Percentiles rank a stretch among this genome's conserved stretches.
These are phyloP conservation scores for Salix arbutifolia DNA, from an alignment of 345 rosid genomes.

Conservation along the genomic window DNA sequence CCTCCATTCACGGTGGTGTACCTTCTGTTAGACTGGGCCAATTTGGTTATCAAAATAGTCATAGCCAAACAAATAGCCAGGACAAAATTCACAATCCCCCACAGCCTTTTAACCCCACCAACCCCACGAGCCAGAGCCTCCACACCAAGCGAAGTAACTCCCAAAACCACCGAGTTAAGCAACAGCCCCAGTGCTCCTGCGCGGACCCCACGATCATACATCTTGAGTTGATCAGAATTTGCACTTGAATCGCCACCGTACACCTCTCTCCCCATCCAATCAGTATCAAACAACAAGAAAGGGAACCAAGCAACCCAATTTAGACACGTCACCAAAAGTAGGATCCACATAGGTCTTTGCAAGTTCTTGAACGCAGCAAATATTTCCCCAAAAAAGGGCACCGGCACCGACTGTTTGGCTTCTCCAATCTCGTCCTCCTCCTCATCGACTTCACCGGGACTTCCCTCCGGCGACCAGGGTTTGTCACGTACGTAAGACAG, in stretches of 20 bases:
- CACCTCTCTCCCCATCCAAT: conserved; percentile 91
- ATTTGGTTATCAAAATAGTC: conserved; percentile 54
- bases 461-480: conserved; percentile 26
- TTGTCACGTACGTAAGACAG: conserved; percentile 43
- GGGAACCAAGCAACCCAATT: conserved; percentile 97
- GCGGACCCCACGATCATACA: conserved; percentile 65
- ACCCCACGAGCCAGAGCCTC: conserved; percentile 40
- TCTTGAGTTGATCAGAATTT: conserved; percentile 3
- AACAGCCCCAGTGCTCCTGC: conserved; percentile 79
- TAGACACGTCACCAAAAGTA: conserved; percentile 63
- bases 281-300: conserved; percentile 74
- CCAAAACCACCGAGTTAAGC: conserved; percentile 71
- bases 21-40: conserved; percentile 49
- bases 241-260: conserved; percentile 68
- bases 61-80: conserved; percentile 51
- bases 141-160: conserved; percentile 53
- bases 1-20: neutral
- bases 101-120: conserved; percentile 53
- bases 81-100: conserved; percentile 71
- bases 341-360: conserved; percentile 66
- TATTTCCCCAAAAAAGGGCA: conserved; percentile 37
- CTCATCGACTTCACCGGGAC: neutral
- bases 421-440: neutral
- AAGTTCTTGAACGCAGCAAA: conserved; percentile 45
- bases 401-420: neutral